Conservation (phyloP, 768 basidiomycete genomes). For the Tulasnella sp. region DNA sequence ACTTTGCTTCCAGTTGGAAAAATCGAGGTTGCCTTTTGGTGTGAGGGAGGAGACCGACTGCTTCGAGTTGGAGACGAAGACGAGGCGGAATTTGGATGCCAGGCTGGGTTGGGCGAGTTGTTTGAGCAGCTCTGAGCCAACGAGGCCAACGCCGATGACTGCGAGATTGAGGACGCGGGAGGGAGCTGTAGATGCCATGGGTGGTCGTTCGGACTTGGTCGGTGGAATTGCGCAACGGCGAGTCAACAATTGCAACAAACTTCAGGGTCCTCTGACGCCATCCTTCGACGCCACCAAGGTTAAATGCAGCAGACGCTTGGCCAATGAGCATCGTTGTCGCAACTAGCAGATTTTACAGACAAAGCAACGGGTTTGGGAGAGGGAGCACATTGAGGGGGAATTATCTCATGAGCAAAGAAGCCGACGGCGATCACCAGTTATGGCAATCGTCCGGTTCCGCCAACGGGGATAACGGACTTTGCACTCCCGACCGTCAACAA, state of each 20-base stretch:
- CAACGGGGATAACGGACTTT: neutral
- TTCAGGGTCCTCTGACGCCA: neutral
- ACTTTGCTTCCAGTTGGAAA: conserved; percentile 41
- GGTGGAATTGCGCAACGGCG: neutral
- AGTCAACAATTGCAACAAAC: neutral
- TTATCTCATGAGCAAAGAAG: neutral
- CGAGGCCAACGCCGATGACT: conserved; percentile 85
- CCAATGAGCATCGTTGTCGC: no score
- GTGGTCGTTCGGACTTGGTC: neutral
- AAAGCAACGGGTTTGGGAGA: no score
- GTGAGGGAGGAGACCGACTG: conserved; percentile 46
- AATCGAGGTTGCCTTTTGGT: conserved; percentile 35
- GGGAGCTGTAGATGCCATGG: neutral
- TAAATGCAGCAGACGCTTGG: no score
- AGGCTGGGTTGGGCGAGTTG: conserved; percentile 67
- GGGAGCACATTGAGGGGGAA: no score
- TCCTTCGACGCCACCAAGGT: neutral
- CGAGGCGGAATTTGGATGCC: conserved; percentile 50
- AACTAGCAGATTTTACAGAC: no score
- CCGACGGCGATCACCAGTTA: neutral
- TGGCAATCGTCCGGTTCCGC: no score
- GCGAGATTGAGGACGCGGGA: conserved; percentile 43
- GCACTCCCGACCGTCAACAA: no score
- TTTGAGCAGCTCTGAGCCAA: conserved; percentile 76
- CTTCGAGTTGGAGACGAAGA: conserved; percentile 63